phyloP scores from a whole-genome alignment of 345 rosid species.

The Abelmoschus esculentus region DNA sequence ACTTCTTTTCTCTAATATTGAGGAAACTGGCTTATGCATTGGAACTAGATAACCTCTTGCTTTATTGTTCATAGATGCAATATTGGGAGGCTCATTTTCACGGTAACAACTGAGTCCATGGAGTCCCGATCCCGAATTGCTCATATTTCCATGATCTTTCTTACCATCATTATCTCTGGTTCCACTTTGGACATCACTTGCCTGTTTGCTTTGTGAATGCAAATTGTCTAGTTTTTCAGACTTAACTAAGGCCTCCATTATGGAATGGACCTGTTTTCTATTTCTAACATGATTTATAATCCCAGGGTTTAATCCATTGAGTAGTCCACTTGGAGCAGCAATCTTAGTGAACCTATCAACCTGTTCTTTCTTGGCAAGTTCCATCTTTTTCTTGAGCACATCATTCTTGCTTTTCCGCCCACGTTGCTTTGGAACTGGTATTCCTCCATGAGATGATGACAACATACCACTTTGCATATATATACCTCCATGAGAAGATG shows the following conservation, averaged over 20 bases:
- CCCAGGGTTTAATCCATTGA: conserved; percentile 83
- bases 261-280: conserved; percentile 81
- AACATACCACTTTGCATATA: conserved; percentile 31
- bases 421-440: conserved; percentile 60
- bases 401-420: conserved; percentile 54
- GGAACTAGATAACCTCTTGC: conserved; percentile 19
- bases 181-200: conserved; percentile 28
- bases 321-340: conserved; percentile 86
- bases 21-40: conserved; percentile 17
- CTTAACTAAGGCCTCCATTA: conserved; percentile 71
- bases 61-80: conserved; percentile 26
- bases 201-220: conserved; percentile 21
- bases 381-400: conserved; percentile 50
- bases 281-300: conserved; percentile 87
- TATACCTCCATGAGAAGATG: conserved; percentile 59
- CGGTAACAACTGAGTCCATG: conserved; percentile 21
- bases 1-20: conserved; percentile 16
- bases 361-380: conserved; percentile 67
- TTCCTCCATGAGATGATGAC: conserved; percentile 44
- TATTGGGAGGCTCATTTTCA: conserved; percentile 24
- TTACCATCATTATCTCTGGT: conserved; percentile 18
- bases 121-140: conserved; percentile 9
- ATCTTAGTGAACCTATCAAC: conserved; percentile 72
- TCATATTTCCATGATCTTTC: conserved; percentile 18
- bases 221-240: conserved; percentile 35